Evolutionary conservation across 1,139 yeast genomes (phyloP), one percentile per base, ranked within the genome.

Genomic region (Wickerhamomyces sp.): DNA sequence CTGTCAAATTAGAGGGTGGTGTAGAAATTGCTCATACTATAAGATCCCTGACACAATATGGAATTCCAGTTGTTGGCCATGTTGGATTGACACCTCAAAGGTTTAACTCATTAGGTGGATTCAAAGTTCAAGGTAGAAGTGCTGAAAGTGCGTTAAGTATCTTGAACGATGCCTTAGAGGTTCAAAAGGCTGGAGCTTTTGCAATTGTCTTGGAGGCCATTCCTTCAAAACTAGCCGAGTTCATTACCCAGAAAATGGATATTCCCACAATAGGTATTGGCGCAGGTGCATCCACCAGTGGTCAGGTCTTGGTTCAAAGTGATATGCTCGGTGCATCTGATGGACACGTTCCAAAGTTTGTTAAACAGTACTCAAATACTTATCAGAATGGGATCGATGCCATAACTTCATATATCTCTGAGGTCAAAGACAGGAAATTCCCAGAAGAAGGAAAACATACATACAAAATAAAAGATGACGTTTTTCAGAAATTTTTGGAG

Each of bases 261-360:
- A 71, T 91, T 1, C 98, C 99, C 0, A 88, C 95, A 1, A 90
- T 93, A 52, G 98, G 99, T 7, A 93, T 93, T 44, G 99, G 99
- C 7, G 97, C 98, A 0, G 98, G 99, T 0, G 80, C 83, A 18
- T 67, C 67, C 11, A 84, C 93, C 14, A 80, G 89, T 34, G 98
- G 96, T 0, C 98, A 93, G 63, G 96, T 93, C 1, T 72, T 93
- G 42, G 99, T 93, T 0, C 81, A 86, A 61, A 78, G 90, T 2
- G 99, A 93, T 61, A 61, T 87, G 68, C 69, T 93, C 37, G 96
- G 96, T 0, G 78, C 83, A 85, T 76, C 78, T 42, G 80, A 81
- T 26, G 67, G 68, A 1, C 76, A 71, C 40, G 59, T 66, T 15
- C 90, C 96, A 1, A 86, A 84, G 62, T 91, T 93, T 65, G 91